These are phyloP conservation scores for Syncephalis plumigaleata DNA, from an alignment of 371 early-diverging fungal genomes.

Conservation along the genomic window DNA sequence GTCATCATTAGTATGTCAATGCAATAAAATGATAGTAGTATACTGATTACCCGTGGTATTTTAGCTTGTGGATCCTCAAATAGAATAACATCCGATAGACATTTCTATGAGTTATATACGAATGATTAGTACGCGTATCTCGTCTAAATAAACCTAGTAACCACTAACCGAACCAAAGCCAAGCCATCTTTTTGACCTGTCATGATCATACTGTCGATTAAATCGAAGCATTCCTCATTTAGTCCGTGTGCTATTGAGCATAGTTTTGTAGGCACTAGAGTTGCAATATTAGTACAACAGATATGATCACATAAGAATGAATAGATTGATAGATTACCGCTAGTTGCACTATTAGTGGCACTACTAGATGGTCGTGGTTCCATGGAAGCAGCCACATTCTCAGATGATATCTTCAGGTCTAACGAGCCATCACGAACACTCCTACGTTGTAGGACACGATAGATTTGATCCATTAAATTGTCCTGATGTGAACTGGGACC, in stretches of 20 bases:
- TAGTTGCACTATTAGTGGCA: background rate
- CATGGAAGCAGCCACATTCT: too few species aligned
- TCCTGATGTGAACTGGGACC: background rate
- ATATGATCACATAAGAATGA: too few species aligned
- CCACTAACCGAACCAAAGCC: background rate
- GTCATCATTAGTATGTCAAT: too few species aligned
- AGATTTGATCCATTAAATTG: background rate
- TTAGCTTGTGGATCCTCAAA: background rate
- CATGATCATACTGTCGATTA: background rate
- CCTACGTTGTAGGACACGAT: background rate
- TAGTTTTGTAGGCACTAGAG: background rate
- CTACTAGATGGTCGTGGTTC: too few species aligned
- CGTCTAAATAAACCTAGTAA: background rate
- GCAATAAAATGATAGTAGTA: too few species aligned
- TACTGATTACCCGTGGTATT: background rate
- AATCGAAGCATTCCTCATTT: background rate
- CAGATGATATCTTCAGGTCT: too few species aligned
- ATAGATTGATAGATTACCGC: background rate
- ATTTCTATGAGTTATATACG: too few species aligned
- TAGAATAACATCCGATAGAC: background rate
- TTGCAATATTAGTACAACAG: too few species aligned
- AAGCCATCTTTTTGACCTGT: background rate
- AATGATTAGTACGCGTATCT: too few species aligned
- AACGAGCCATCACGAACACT: too few species aligned
- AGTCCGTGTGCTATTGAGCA: background rate